Evolutionary conservation across 2,329 filamentous ascomycete genomes (phyloP).

Genomic region (Xylariales sp.): DNA sequence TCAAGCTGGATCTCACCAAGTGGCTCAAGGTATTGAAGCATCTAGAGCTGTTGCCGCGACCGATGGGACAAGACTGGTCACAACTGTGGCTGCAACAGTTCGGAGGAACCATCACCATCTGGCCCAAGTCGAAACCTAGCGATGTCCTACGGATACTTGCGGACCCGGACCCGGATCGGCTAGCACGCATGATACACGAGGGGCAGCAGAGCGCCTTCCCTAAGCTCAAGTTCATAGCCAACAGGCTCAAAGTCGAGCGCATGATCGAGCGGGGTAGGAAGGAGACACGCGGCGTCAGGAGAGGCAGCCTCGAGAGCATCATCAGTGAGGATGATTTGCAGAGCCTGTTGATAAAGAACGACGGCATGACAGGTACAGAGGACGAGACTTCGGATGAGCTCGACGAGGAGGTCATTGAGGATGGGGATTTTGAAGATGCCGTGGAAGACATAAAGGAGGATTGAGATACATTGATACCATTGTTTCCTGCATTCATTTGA

Average conservation of each 20-base stretch:
- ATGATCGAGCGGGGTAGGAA: slow-evolving; percentile 54
- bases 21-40: slow-evolving; percentile 95
- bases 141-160: slow-evolving; percentile 85
- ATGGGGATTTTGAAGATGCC: slow-evolving; percentile 18
- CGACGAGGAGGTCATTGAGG: slow-evolving; percentile 13
- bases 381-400: slow-evolving; percentile 10
- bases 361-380: slow-evolving; percentile 11
- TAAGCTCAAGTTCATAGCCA: slow-evolving; percentile 85
- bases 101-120: slow-evolving; percentile 90
- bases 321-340: slow-evolving; percentile 56
- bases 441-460: too few species aligned
- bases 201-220: slow-evolving; percentile 88
- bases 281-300: slow-evolving; percentile 45
- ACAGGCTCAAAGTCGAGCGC: slow-evolving; percentile 79
- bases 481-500: too few species aligned
- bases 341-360: slow-evolving; percentile 35
- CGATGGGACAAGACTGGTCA: slow-evolving; percentile 92
- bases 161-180: slow-evolving; percentile 69
- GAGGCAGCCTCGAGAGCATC: slow-evolving; percentile 55
- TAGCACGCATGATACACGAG: slow-evolving; percentile 85
- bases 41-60: slow-evolving; percentile 83
- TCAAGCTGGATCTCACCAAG: slow-evolving; percentile 95
- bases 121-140: slow-evolving; percentile 73
- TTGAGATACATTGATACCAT: too few species aligned
- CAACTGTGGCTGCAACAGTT: slow-evolving; percentile 96